These are phyloP conservation scores for Kernera saxatilis DNA, from an alignment of 345 rosid genomes.

Conservation along the genomic window DNA sequence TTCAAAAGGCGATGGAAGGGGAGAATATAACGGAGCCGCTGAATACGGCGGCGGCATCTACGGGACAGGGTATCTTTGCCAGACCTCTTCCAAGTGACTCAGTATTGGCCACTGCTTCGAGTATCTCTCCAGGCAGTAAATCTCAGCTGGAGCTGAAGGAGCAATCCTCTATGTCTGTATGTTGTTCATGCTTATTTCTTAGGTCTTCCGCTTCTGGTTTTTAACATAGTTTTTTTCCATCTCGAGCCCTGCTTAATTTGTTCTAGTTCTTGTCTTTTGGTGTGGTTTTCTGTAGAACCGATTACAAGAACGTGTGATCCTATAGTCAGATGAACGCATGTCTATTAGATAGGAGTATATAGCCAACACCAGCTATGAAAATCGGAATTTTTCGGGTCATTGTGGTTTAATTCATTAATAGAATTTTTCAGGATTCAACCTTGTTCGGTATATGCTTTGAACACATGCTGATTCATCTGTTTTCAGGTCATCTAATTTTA, in stretches of 20 bases:
- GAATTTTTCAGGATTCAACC: neutral
- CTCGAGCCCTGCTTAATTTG: neutral
- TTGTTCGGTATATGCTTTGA: neutral
- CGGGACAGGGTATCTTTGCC: slow-evolving; percentile 3
- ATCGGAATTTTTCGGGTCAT: neutral
- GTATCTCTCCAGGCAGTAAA: slow-evolving; percentile 5
- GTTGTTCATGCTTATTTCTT: slow-evolving; percentile 6
- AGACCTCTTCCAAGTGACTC: slow-evolving; percentile 17
- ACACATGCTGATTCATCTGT: neutral
- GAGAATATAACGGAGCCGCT: slow-evolving; percentile 12
- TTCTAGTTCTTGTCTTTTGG: neutral
- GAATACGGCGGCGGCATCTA: neutral
- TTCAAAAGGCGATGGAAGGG: slow-evolving; percentile 13
- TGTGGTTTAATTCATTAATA: neutral
- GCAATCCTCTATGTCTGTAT: slow-evolving; percentile 31
- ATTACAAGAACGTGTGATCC: neutral
- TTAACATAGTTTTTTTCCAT: neutral
- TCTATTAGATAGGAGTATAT: neutral
- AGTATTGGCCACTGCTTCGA: slow-evolving; percentile 2
- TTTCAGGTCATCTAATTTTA: neutral
- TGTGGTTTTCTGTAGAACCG: neutral
- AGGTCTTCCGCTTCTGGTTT: neutral
- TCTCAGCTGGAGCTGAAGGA: slow-evolving; percentile 15
- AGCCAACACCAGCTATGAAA: neutral
- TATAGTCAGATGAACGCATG: neutral